phyloP scores from a whole-genome alignment of 306 rosid genomes.

The Prunus mongolica region DNA sequence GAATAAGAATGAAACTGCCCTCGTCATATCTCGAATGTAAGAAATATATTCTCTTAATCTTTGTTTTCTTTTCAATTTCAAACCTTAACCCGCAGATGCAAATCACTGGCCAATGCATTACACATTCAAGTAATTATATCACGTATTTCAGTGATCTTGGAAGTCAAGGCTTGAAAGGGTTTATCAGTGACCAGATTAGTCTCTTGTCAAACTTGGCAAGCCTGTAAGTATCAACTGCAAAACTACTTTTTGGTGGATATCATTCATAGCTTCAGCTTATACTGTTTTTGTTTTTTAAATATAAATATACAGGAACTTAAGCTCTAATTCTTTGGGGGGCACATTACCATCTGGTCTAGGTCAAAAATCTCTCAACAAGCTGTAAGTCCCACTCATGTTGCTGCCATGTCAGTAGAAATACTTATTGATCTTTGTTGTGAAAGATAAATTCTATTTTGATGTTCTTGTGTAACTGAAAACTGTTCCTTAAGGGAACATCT shows the following conservation, averaged over 20 bases:
- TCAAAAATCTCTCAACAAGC: slow-evolving; percentile 55
- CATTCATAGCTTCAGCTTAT: not conserved
- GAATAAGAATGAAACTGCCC: slow-evolving; percentile 49
- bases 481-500: not conserved
- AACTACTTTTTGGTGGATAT: not conserved
- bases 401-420: slow-evolving; percentile 3
- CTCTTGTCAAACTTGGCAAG: slow-evolving; percentile 87
- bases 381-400: slow-evolving; percentile 55
- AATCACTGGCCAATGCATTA: not conserved
- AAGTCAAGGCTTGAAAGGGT: slow-evolving; percentile 93
- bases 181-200: slow-evolving; percentile 69
- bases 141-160: slow-evolving; percentile 74
- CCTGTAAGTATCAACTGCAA: slow-evolving; percentile 79
- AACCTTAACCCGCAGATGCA: not conserved
- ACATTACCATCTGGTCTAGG: slow-evolving; percentile 64
- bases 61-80: no score
- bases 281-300: not conserved
- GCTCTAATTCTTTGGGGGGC: slow-evolving; percentile 73
- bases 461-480: not conserved
- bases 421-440: not conserved
- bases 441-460: slow-evolving; percentile 10
- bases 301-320: slow-evolving; percentile 61
- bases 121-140: not conserved
- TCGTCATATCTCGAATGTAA: slow-evolving; percentile 84
- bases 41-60: slow-evolving; percentile 22